These are phyloP conservation scores for Penicillium steckii DNA, from an alignment of 495 filamentous ascomycete genomes.

Conservation along the genomic window DNA sequence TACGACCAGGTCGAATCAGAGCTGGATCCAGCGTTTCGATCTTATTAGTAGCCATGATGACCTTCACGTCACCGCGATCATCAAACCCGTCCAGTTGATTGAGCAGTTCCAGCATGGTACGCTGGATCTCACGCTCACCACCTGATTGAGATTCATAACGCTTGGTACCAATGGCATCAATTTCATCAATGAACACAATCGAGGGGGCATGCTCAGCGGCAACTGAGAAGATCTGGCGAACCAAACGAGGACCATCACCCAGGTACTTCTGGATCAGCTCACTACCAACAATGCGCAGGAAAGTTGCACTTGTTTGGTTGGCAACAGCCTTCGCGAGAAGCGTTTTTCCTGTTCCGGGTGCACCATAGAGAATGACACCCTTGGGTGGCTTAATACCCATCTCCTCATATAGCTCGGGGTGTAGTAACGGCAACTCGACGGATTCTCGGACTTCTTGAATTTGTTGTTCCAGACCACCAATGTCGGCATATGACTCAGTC, in stretches of 20 bases:
- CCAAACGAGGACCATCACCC: conserved; percentile 90
- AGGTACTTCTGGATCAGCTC: conserved; percentile 99
- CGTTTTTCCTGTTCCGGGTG: conserved; percentile 96
- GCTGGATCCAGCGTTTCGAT: conserved; percentile 97
- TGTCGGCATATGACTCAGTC: conserved; percentile 97
- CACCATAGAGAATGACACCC: conserved; percentile 98
- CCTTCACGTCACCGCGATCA: conserved; percentile 98
- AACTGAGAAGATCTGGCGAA: conserved; percentile 96
- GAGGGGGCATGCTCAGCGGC: conserved; percentile 95
- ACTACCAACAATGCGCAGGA: conserved; percentile 95
- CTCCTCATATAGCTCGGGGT: conserved; percentile 98
- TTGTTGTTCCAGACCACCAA: conserved; percentile 90
- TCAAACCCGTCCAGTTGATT: conserved; percentile 99
- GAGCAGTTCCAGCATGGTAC: conserved; percentile 97
- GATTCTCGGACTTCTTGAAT: conserved; percentile 98
- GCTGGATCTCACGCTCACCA: conserved; percentile 95
- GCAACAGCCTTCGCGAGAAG: conserved; percentile 96
- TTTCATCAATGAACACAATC: conserved; percentile 99
- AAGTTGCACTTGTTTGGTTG: conserved; percentile 97
- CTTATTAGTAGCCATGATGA: conserved; percentile 99
- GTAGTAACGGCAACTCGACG: conserved; percentile 91
- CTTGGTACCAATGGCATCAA: conserved; percentile 98
- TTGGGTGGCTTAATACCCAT: conserved; percentile 99
- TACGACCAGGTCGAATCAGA: conserved; percentile 94
- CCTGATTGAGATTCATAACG: conserved; percentile 97